These are phyloP conservation scores for Phytophthora pinifolia DNA, from an alignment of 352 stramenopile species.

Conservation along the genomic window DNA sequence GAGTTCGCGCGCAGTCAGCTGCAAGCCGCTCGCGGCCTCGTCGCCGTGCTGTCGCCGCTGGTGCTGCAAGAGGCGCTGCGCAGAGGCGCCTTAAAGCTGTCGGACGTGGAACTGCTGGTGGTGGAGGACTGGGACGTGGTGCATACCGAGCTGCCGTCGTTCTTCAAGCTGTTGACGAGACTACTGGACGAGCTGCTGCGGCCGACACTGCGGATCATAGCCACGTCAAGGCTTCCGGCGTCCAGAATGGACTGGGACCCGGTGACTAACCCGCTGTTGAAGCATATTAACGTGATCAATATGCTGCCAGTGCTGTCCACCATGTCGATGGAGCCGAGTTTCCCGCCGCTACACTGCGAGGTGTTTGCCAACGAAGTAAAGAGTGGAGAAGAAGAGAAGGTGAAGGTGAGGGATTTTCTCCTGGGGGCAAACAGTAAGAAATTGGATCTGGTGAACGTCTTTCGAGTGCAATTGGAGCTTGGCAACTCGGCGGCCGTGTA, in stretches of 20 bases:
- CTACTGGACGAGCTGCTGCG: conserved; percentile 17
- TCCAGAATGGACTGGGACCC: conserved; percentile 57
- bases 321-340: conserved; percentile 23
- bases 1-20: conserved; percentile 21
- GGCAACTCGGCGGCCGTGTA: conserved; percentile 72
- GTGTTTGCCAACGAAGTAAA: conserved; percentile 32
- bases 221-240: conserved; percentile 48
- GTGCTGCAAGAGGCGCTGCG: conserved; percentile 45
- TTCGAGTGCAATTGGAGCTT: conserved; percentile 62
- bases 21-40: conserved; percentile 21
- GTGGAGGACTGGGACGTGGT: conserved; percentile 72
- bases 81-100: conserved; percentile 25
- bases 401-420: conserved; percentile 60
- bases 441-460: conserved; percentile 63
- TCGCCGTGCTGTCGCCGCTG: conserved; percentile 51
- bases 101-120: conserved; percentile 48
- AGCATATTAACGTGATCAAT: conserved; percentile 64
- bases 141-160: conserved; percentile 55
- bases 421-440: conserved; percentile 70
- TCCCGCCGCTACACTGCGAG: conserved; percentile 55
- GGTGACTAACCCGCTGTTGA: conserved; percentile 53
- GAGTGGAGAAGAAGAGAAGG: conserved; percentile 4
- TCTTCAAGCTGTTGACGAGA: conserved; percentile 44
- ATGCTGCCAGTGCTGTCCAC: conserved; percentile 46
- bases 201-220: conserved; percentile 46